These are phyloP conservation scores for Suillus subalutaceus DNA, from an alignment of 768 basidiomycete species.

Conservation along the genomic window DNA sequence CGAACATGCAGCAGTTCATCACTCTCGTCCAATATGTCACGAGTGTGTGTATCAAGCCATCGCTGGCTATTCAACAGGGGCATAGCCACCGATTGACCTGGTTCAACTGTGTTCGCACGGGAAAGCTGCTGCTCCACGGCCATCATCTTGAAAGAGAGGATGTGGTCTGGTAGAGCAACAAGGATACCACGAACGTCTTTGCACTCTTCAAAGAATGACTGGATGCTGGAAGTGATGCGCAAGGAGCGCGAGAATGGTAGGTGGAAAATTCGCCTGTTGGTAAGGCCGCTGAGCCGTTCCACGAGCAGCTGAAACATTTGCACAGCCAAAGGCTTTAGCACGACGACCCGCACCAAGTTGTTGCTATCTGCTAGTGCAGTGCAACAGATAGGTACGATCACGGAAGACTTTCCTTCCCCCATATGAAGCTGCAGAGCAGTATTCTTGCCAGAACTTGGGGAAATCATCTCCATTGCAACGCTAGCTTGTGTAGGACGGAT, in stretches of 20 bases:
- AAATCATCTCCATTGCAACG: slow-evolving; percentile 36
- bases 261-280: slow-evolving; percentile 35
- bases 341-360: slow-evolving; percentile 34
- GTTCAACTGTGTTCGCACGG: no score
- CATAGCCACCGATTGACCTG: no score
- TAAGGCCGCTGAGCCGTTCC: slow-evolving; percentile 31
- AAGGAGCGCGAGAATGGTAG: slow-evolving; percentile 26
- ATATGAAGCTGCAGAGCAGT: slow-evolving; percentile 52
- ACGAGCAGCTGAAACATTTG: slow-evolving; percentile 38
- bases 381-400: slow-evolving; percentile 37
- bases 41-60: slow-evolving; percentile 27
- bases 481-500: slow-evolving; percentile 29
- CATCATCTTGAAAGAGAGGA: slow-evolving; percentile 50
- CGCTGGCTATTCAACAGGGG: slow-evolving; percentile 21
- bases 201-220: slow-evolving; percentile 32
- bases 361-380: slow-evolving; percentile 29
- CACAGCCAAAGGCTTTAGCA: slow-evolving; percentile 32
- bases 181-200: slow-evolving; percentile 40
- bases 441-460: slow-evolving; percentile 32
- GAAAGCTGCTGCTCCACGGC: slow-evolving; percentile 28
- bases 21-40: slow-evolving; percentile 35
- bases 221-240: background rate
- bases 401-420: slow-evolving; percentile 55
- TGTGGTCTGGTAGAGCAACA: slow-evolving; percentile 53
- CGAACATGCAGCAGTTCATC: slow-evolving; percentile 43